Evolutionary conservation across 257 asterid species (phyloP).

Genomic region (Coffea canephora): DNA sequence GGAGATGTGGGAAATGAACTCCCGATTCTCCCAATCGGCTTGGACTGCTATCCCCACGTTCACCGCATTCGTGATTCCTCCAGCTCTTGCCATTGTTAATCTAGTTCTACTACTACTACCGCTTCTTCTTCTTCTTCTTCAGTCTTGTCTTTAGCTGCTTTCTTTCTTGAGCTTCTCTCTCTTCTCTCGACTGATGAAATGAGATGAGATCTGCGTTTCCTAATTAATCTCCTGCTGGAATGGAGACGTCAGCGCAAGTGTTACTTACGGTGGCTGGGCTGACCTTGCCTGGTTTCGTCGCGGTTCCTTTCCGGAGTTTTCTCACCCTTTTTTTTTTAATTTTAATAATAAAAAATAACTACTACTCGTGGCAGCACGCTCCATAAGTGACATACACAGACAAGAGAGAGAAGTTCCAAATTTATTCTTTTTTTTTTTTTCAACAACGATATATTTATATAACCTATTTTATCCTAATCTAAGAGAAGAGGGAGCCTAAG

Average conservation of each 20-base stretch:
- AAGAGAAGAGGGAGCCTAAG: no score
- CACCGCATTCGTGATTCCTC: conserved; percentile 87
- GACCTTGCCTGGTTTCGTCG: not conserved
- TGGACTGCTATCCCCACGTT: conserved; percentile 96
- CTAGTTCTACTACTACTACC: not conserved
- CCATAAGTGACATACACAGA: not conserved
- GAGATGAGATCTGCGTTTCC: no score
- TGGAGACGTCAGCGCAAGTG: no score
- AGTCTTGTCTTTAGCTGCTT: not conserved
- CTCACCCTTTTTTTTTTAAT: not conserved
- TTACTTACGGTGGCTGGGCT: not conserved
- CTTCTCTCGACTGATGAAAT: not conserved
- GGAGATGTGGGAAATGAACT: conserved; percentile 82
- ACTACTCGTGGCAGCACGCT: no score
- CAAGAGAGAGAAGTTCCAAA: not conserved
- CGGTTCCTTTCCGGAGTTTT: no score
- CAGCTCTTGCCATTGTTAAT: conserved; percentile 68
- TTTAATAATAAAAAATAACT: no score
- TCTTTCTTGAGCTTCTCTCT: no score
- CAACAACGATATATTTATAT: no score
- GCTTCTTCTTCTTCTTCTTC: not conserved
- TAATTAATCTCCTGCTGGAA: not conserved
- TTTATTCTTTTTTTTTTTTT: no score
- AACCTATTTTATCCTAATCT: no score
- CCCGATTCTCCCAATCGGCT: conserved; percentile 98